Evolutionary conservation across 345 rosid genomes (phyloP), one percentile per base, ranked within the genome.

Genomic region (Acer negundo): DNA sequence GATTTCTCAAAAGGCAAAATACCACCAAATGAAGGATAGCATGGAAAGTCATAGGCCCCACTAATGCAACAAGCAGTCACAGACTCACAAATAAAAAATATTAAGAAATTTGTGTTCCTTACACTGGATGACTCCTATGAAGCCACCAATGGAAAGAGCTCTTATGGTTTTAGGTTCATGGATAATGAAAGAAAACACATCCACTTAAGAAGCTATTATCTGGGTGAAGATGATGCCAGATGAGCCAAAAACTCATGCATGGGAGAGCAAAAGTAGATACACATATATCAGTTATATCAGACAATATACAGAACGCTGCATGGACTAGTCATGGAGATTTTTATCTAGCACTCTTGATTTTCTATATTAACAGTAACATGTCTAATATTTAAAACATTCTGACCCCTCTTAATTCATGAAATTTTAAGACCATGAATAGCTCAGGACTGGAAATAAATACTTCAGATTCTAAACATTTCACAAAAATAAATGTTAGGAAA

Each of bases 391-490:
- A 63, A 20, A 24, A 2, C 24, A n/a, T 44, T 31, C 22, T 2
- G 47, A 47, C 53, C 63, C 68, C 70, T 55, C 38, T 35, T 35
- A 35, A 35, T 4, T 35, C 38, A 4, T 35, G 38, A 35, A 31
- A 35, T 35, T 35, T 20, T 17, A 46, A 67, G 23, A 22, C 63
- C 20, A 59, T 10, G 19, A 58, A 59, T 66, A 10, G 28, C 22
- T 55, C 64, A 66, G 38, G 72, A 40, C 65, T 6, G 17, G 65
- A 16, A 26, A 56, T 20, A 44, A 13, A 42, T 28, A 47, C 7
- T 55, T 2, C 10, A 70, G 67, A 22, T 69, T 9, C 4, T 70
- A 38, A 56, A 59, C 24, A 59, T 67, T 62, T 56, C 71, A 76
- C 12, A 51, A 67, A 65, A 49, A 44, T 31, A 49, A 10, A 1